Evolutionary conservation across 768 basidiomycete species (phyloP).

Genomic region (Boletus rufocinnamomeus): DNA sequence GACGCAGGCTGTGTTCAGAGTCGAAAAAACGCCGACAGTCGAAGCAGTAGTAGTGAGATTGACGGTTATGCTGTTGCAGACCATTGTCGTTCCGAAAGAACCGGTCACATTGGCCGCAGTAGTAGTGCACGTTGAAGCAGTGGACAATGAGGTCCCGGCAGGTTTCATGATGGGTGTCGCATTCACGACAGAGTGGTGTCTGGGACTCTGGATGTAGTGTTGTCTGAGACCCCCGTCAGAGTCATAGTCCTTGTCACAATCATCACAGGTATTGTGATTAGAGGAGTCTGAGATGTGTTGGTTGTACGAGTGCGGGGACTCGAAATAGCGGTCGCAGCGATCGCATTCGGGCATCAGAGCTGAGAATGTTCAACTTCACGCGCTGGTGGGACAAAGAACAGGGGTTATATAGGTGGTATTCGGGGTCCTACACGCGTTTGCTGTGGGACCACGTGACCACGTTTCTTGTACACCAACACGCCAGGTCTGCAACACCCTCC

Average conservation of each 20-base stretch:
- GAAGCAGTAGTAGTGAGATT: conserved; percentile 46
- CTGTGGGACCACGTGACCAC: conserved; percentile 27
- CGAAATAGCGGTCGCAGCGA: conserved; percentile 44
- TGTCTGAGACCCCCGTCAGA: conserved; percentile 41
- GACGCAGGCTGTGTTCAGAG: conserved; percentile 19
- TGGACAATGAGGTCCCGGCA: conserved; percentile 42
- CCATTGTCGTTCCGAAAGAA: conserved; percentile 43
- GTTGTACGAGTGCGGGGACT: conserved; percentile 24
- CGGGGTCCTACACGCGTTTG: conserved; percentile 36
- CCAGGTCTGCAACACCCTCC: background rate
- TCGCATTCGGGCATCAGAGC: conserved; percentile 38
- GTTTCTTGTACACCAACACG: background rate
- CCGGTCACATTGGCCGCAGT: conserved; percentile 44
- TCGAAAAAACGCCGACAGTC: conserved; percentile 47
- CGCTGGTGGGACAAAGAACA: background rate
- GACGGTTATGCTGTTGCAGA: conserved; percentile 51
- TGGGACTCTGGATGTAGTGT: conserved; percentile 53
- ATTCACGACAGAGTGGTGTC: conserved; percentile 56
- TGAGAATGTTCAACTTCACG: background rate
- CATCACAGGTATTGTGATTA: conserved; percentile 46
- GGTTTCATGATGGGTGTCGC: conserved; percentile 45
- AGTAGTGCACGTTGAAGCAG: conserved; percentile 41
- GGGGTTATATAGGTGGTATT: background rate
- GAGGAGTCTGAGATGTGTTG: conserved; percentile 41
- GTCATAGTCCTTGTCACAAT: conserved; percentile 50